These are phyloP conservation scores for Trypanosoma grayi DNA, from an alignment of 208 protist species.

Conservation along the genomic window DNA sequence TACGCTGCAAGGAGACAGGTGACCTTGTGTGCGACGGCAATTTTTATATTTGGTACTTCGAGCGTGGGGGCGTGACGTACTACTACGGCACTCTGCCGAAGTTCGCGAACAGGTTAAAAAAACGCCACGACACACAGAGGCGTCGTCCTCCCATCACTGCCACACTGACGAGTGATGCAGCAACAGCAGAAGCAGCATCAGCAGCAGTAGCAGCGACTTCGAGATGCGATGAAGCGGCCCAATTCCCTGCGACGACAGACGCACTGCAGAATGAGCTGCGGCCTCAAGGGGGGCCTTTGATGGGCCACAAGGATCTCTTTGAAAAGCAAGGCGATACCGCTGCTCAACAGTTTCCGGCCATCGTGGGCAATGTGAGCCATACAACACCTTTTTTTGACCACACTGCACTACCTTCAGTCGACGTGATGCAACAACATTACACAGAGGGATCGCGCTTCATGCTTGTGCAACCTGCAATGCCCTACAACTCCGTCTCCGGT, in stretches of 20 bases:
- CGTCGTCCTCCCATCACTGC: not conserved
- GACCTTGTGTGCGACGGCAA: constrained; percentile 39
- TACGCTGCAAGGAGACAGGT: constrained; percentile 28
- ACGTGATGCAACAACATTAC: not conserved
- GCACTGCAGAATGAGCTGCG: no score
- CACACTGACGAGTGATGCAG: no score
- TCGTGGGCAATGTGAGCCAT: not conserved
- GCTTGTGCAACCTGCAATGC: not conserved
- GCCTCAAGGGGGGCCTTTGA: no score
- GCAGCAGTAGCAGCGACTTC: no score
- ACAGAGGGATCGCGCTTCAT: not conserved
- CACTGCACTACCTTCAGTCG: not conserved
- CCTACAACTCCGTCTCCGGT: not conserved
- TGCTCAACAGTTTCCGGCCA: no score
- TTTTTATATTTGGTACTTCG: constrained; percentile 72
- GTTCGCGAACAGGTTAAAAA: constrained; percentile 51
- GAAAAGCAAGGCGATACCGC: no score
- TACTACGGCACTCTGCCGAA: constrained; percentile 74
- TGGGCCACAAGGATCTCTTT: no score
- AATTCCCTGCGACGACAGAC: no score
- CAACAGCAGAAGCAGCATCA: no score
- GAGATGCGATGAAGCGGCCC: no score
- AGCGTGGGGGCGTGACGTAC: constrained; percentile 38
- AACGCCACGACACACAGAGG: not conserved
- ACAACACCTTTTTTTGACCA: not conserved